Conservation (phyloP, 768 basidiomycete genomes). For the Russula ochroleuca region DNA sequence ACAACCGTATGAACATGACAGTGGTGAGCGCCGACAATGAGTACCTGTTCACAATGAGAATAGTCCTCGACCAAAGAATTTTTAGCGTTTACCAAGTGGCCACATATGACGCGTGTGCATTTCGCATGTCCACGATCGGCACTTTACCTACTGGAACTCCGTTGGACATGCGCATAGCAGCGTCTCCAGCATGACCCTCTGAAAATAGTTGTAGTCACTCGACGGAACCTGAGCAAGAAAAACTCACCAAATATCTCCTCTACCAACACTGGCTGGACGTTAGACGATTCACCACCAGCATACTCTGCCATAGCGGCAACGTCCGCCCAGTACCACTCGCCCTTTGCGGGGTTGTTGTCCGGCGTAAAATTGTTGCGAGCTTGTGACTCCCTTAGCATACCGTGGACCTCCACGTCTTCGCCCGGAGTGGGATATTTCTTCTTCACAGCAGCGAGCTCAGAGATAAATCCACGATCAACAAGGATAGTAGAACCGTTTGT, state of each 20-base stretch:
- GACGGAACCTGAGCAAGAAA: not conserved
- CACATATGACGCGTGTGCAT: slow-evolving; percentile 92
- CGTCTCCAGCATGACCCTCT: slow-evolving; percentile 87
- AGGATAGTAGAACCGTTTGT: slow-evolving; percentile 78
- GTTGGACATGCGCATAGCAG: slow-evolving; percentile 49
- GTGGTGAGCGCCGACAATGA: slow-evolving; percentile 81
- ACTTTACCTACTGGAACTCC: slow-evolving; percentile 85
- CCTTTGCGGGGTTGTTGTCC: slow-evolving; percentile 72
- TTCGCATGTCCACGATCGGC: slow-evolving; percentile 81
- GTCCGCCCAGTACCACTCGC: slow-evolving; percentile 93
- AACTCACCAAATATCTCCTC: slow-evolving; percentile 87
- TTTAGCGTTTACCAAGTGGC: slow-evolving; percentile 71
- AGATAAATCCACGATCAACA: slow-evolving; percentile 89
- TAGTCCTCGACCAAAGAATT: not conserved
- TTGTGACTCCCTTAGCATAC: slow-evolving; percentile 82
- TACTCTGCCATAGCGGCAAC: slow-evolving; percentile 72
- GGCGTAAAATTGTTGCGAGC: slow-evolving; percentile 79
- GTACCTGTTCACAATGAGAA: slow-evolving; percentile 54
- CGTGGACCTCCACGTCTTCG: slow-evolving; percentile 68
- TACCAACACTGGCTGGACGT: slow-evolving; percentile 83
- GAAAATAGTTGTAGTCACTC: slow-evolving; percentile 15
- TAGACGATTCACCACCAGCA: slow-evolving; percentile 64
- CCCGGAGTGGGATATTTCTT: slow-evolving; percentile 37
- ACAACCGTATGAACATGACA: slow-evolving; percentile 70
- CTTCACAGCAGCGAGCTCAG: slow-evolving; percentile 48